Evolutionary conservation across 495 filamentous ascomycete genomes (phyloP), one percentile per base, ranked within the genome.

Genomic region (Lentithecium fluviatile): DNA sequence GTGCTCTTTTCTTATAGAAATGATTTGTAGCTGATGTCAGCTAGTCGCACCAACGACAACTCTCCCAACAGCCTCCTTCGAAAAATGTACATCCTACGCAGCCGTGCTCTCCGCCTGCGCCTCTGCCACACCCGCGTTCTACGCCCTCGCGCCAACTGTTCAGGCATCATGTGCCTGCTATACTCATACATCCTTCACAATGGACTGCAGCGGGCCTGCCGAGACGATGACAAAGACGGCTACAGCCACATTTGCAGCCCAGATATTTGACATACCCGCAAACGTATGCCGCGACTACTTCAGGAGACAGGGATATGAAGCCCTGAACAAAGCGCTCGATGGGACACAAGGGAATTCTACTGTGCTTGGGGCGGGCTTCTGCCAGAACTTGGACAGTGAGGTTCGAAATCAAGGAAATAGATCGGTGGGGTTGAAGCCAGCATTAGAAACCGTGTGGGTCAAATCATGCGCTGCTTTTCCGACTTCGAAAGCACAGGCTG

Each of bases 141-240:
- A 43, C 19, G 4, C 40, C 13, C 40, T 43, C 13, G 15, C 40
- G 19, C 15, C 40, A 15, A n/a, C 40, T 15, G 6, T n/a, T 6
- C 40, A 43, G 13, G 40, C 40, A 43, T 43, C 40, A 43, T 43
- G 40, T 13, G 40, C 40, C 15, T 43, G 40, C 40, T 43, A 43
- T 20, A 6, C 40, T 5, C 40, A 15, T 3, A 6, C 40, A 3
- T 6, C 3, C 13, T 6, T 13, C 19, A 3, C 40, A 15, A 3
- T 15, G 19, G 13, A 43, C 4, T 43, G 40, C 40, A n/a, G 15
- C 19, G 19, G 13, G 19, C 3, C 40, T 8, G 8, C 40, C 4
- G 13, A n/a, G 40, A 43, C 40, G 13, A 38, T 43, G 15, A 43
- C 13, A 3, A 20, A 3, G 40, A 15, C 40, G 5, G 40, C 13